phyloP scores from a whole-genome alignment of 2,329 filamentous ascomycete genomes.

The Xylariaceae sp. region DNA sequence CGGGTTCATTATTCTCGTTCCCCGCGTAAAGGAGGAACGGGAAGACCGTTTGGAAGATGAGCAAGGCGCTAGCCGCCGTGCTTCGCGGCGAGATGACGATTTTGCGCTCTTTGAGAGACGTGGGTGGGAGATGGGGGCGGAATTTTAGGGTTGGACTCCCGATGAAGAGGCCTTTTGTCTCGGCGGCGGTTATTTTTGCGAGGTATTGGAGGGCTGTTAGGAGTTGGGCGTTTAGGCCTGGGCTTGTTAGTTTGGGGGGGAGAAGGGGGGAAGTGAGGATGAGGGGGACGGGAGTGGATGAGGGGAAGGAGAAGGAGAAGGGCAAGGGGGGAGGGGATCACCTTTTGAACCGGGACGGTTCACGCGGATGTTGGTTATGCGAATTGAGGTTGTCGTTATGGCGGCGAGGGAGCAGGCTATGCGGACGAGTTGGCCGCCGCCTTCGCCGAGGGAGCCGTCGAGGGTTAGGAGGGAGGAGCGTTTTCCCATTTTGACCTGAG shows the following conservation, averaged over 20 bases:
- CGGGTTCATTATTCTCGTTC: slow-evolving; percentile 38
- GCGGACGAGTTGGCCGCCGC: slow-evolving; percentile 57
- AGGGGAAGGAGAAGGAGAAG: no score
- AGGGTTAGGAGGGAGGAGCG: slow-evolving; percentile 35
- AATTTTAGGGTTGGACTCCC: slow-evolving; percentile 49
- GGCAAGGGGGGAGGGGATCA: no score
- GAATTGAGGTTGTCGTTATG: slow-evolving; percentile 48
- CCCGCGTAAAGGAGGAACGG: slow-evolving; percentile 54
- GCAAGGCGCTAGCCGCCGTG: slow-evolving; percentile 48
- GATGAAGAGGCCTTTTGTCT: slow-evolving; percentile 45
- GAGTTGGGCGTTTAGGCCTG: slow-evolving; percentile 58
- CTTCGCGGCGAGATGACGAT: slow-evolving; percentile 48
- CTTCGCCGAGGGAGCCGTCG: slow-evolving; percentile 55
- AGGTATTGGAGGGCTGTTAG: slow-evolving; percentile 52
- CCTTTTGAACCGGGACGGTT: slow-evolving; percentile 36
- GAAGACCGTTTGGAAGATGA: slow-evolving; percentile 57
- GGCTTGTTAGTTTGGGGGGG: background rate
- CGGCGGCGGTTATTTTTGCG: slow-evolving; percentile 46
- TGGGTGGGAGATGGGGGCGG: slow-evolving; percentile 37
- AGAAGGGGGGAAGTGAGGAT: no score
- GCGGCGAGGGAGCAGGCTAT: slow-evolving; percentile 52
- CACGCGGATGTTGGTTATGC: slow-evolving; percentile 50
- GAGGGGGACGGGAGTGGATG: no score
- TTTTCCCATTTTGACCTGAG: slow-evolving; percentile 6
- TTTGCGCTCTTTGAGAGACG: slow-evolving; percentile 37